These are phyloP conservation scores for Lobosporangium transversale DNA, from an alignment of 192 early-diverging fungal genomes.

Conservation along the genomic window DNA sequence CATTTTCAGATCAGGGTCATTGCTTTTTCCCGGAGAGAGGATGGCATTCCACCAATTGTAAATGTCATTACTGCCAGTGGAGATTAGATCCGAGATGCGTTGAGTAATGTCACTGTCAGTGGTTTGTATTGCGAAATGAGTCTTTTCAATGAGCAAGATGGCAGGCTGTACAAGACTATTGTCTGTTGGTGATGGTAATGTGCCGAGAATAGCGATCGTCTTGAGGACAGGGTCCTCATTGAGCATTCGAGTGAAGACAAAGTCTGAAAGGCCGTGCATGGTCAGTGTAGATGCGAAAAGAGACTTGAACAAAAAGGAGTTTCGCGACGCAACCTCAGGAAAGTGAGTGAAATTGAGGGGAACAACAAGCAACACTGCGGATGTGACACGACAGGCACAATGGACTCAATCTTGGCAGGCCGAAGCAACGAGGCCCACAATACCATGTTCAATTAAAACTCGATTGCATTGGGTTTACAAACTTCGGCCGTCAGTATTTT, in stretches of 20 bases:
- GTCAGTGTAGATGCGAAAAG: background rate
- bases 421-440: no score
- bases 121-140: constrained; percentile 51
- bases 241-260: constrained; percentile 26
- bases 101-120: constrained; percentile 35
- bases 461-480: no score
- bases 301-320: background rate
- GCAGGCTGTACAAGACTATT: constrained; percentile 11
- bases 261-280: constrained; percentile 39
- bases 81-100: constrained; percentile 41
- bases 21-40: constrained; percentile 18
- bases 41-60: constrained; percentile 72
- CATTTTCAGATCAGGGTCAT: constrained; percentile 64
- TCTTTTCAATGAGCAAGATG: constrained; percentile 63
- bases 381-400: no score
- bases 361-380: no score
- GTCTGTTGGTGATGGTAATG: constrained; percentile 11
- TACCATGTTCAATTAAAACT: no score
- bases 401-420: no score
- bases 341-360: no score
- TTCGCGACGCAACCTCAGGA: background rate
- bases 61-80: constrained; percentile 70
- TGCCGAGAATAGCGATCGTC: constrained; percentile 34
- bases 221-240: constrained; percentile 51
- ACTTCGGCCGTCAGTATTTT: no score